These are phyloP conservation scores for Desmodesmus armatus DNA, from an alignment of 139 green algal genomes.

Conservation along the genomic window DNA sequence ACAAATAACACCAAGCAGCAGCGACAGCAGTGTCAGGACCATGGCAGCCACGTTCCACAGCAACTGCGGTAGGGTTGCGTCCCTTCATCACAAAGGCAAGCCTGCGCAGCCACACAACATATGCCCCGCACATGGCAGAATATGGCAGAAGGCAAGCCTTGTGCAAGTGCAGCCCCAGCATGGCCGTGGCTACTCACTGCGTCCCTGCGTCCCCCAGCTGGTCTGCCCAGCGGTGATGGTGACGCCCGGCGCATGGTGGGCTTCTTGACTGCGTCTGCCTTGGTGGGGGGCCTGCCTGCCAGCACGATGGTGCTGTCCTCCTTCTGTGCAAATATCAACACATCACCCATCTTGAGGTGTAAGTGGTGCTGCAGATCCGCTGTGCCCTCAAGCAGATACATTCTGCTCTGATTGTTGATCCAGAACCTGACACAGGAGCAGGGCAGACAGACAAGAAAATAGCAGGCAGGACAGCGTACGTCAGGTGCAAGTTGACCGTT, in stretches of 20 bases:
- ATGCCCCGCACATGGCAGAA: no score
- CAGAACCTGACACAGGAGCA: conserved; percentile 60
- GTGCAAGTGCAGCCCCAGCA: background rate
- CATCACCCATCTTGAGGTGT: conserved; percentile 70
- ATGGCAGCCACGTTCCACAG: no score
- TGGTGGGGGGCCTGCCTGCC: conserved; percentile 62
- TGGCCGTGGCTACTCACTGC: no score
- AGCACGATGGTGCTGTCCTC: conserved; percentile 63
- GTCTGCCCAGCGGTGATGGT: conserved; percentile 25
- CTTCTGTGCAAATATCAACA: conserved; percentile 80
- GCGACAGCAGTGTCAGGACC: background rate
- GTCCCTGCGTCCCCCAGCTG: background rate
- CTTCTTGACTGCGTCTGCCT: conserved; percentile 47
- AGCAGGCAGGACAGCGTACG: conserved; percentile 34
- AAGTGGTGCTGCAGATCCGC: conserved; percentile 72
- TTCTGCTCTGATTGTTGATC: conserved; percentile 79
- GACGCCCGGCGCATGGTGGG: conserved; percentile 19
- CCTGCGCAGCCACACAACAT: no score
- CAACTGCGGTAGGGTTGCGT: no score
- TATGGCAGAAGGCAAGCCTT: no score
- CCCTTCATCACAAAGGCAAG: no score
- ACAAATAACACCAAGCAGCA: background rate
- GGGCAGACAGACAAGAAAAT: background rate
- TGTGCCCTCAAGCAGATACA: conserved; percentile 79
- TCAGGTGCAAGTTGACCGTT: conserved; percentile 67